Percentiles rank a stretch among this genome's conserved stretches.
phyloP scores from a whole-genome alignment of 148 eudicot genomes.

The Oxyria digyna region DNA sequence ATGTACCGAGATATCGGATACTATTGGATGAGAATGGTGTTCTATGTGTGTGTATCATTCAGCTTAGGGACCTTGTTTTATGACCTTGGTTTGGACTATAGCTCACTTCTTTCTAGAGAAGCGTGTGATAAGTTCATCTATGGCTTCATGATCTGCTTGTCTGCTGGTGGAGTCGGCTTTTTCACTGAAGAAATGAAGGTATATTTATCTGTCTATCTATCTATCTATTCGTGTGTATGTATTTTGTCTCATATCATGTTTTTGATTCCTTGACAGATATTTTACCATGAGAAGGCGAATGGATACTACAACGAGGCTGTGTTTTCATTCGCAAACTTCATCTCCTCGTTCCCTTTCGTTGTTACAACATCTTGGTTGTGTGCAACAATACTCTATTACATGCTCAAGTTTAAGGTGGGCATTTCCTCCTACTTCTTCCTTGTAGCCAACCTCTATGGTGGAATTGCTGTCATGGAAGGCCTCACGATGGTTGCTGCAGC shows the following conservation, averaged over 20 bases:
- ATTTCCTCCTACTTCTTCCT: slow-evolving; percentile 1
- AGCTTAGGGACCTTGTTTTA: background rate
- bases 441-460: slow-evolving; percentile 2
- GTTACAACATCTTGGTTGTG: background rate
- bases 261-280: background rate
- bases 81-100: background rate
- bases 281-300: slow-evolving; percentile 4
- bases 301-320: slow-evolving; percentile 1
- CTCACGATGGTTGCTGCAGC: slow-evolving; percentile 3
- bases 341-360: slow-evolving; percentile 8
- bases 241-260: too few relatives aligned
- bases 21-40: slow-evolving; percentile 10
- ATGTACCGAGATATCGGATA: slow-evolving; percentile 9
- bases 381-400: slow-evolving; percentile 3
- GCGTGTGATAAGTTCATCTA: slow-evolving; percentile 8
- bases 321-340: slow-evolving; percentile 1
- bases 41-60: slow-evolving; percentile 3
- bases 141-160: slow-evolving; percentile 9
- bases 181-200: slow-evolving; percentile 9
- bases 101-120: background rate
- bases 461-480: slow-evolving; percentile 6
- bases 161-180: background rate
- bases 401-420: background rate
- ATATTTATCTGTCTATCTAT: too few relatives aligned
- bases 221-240: too few relatives aligned